Evolutionary conservation across 148 eudicot species (phyloP).

Genomic region (Pouteria glomerata): DNA sequence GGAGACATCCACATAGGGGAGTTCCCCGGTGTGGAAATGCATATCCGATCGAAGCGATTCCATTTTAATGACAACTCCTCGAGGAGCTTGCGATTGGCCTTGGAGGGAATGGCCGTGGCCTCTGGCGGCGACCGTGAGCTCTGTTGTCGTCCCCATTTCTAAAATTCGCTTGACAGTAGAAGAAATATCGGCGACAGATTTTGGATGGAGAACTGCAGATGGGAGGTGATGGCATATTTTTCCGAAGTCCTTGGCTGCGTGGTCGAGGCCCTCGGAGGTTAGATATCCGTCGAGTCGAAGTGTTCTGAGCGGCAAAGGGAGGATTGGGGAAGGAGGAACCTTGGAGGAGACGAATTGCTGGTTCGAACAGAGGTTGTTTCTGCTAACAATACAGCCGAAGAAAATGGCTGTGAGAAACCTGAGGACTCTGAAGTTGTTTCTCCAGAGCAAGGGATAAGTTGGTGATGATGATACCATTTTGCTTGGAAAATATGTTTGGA

Average conservation of each 20-base stretch:
- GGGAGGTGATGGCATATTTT: conserved; percentile 59
- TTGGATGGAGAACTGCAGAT: conserved; percentile 59
- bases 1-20: conserved; percentile 78
- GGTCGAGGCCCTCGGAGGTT: conserved; percentile 33
- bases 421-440: conserved; percentile 23
- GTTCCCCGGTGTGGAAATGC: conserved; percentile 44
- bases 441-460: conserved; percentile 20
- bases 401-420: conserved; percentile 36
- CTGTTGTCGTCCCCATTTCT: conserved; percentile 55
- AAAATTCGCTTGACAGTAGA: conserved; percentile 46
- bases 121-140: conserved; percentile 73
- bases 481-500: not conserved
- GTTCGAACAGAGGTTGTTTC: conserved; percentile 41
- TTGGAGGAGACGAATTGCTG: conserved; percentile 43
- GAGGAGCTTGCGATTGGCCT: conserved; percentile 77
- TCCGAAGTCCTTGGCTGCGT: conserved; percentile 77
- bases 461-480: conserved; percentile 28
- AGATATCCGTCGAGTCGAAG: conserved; percentile 51
- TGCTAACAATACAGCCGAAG: conserved; percentile 35
- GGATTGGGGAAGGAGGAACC: conserved; percentile 18
- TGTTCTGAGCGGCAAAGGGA: conserved; percentile 29
- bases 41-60: conserved; percentile 60
- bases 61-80: conserved; percentile 79
- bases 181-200: conserved; percentile 74
- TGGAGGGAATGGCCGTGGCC: conserved; percentile 93